These are phyloP conservation scores for Tubosaeta sp. DNA, from an alignment of 768 basidiomycete genomes.

Conservation along the genomic window DNA sequence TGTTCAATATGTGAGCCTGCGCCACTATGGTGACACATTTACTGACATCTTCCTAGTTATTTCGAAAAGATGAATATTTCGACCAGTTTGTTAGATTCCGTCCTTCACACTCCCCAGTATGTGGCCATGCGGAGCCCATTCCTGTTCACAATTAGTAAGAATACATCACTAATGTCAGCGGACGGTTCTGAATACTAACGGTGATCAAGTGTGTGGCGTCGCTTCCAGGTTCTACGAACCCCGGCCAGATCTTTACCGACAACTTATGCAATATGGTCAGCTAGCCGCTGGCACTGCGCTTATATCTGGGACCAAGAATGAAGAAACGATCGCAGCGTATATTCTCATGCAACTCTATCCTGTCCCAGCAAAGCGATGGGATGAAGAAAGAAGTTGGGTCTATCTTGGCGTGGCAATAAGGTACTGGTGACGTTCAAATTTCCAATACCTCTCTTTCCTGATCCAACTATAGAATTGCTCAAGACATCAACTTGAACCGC, in stretches of 20 bases:
- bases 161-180: background rate
- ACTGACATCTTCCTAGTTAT: constrained; percentile 42
- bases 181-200: constrained; percentile 4
- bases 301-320: constrained; percentile 70
- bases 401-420: constrained; percentile 87
- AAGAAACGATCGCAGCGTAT: constrained; percentile 85
- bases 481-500: constrained; percentile 83
- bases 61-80: constrained; percentile 79
- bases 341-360: constrained; percentile 75
- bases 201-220: constrained; percentile 70
- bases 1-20: constrained; percentile 62
- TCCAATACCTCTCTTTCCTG: constrained; percentile 1
- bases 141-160: constrained; percentile 86
- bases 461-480: constrained; percentile 61
- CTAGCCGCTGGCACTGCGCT: constrained; percentile 74
- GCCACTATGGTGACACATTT: background rate
- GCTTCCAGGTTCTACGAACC: constrained; percentile 77
- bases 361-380: constrained; percentile 73
- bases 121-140: constrained; percentile 85
- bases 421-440: constrained; percentile 31
- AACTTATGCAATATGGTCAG: constrained; percentile 72
- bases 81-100: constrained; percentile 73
- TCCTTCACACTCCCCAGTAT: constrained; percentile 77
- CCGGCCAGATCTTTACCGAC: constrained; percentile 64
- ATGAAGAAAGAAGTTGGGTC: constrained; percentile 87